Conservation (phyloP, 2,329 filamentous ascomycete genomes). For the Pyrenochaeta sp. region DNA sequence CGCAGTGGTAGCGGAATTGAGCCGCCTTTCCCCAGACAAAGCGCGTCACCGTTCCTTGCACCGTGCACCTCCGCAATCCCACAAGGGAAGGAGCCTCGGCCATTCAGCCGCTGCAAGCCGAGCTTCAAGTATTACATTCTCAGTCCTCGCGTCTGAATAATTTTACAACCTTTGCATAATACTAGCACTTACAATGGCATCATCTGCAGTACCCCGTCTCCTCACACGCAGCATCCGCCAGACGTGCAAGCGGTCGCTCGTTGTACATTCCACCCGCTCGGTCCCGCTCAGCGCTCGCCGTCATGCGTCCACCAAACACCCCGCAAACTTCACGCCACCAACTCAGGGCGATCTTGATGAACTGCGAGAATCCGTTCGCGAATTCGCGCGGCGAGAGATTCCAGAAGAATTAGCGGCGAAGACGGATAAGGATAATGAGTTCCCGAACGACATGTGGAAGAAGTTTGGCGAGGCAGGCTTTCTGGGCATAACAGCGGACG, state of each 20-base stretch:
- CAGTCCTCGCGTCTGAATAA: not conserved
- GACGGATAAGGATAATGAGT: conserved; percentile 87
- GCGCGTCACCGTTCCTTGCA: not conserved
- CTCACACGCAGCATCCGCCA: conserved; percentile 51
- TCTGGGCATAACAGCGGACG: conserved; percentile 90
- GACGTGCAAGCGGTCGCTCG: conserved; percentile 27
- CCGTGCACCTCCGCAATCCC: conserved; percentile 19
- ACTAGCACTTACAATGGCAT: conserved; percentile 37
- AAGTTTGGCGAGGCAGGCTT: conserved; percentile 92
- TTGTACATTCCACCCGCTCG: conserved; percentile 17
- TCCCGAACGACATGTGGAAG: conserved; percentile 90
- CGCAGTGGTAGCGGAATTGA: conserved; percentile 15
- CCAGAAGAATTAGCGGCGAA: conserved; percentile 79
- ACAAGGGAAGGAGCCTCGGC: conserved; percentile 27
- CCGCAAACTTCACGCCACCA: conserved; percentile 72
- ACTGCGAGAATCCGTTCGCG: conserved; percentile 82
- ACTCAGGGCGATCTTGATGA: conserved; percentile 77
- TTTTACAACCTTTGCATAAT: conserved; percentile 4
- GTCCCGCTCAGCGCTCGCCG: conserved; percentile 33
- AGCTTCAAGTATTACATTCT: conserved; percentile 13
- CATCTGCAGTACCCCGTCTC: conserved; percentile 42
- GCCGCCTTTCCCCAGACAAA: conserved; percentile 27
- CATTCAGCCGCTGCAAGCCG: conserved; percentile 33
- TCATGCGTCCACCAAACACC: conserved; percentile 72
- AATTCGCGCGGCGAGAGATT: conserved; percentile 88